Evolutionary conservation across 768 basidiomycete genomes (phyloP).

Genomic region (Kwoniella heveanensis): DNA sequence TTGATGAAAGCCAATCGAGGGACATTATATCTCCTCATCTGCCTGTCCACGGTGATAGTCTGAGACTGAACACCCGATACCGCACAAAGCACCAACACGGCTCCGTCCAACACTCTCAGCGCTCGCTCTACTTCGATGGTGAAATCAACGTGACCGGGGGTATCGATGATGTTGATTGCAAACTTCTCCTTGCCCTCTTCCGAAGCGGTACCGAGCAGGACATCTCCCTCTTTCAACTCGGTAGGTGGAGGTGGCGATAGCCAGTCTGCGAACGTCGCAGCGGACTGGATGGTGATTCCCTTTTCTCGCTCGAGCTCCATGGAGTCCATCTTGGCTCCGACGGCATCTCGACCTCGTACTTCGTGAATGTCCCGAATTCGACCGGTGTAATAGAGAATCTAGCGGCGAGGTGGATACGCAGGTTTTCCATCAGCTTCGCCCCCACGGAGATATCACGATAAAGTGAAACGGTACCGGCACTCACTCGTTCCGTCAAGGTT

Average conservation of each 20-base stretch:
- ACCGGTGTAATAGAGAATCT: slow-evolving; percentile 87
- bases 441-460: too few relatives aligned
- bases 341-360: slow-evolving; percentile 89
- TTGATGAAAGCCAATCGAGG: slow-evolving; percentile 96
- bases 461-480: too few relatives aligned
- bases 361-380: slow-evolving; percentile 95
- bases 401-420: not conserved
- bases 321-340: slow-evolving; percentile 99
- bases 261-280: slow-evolving; percentile 99
- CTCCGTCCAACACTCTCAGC: slow-evolving; percentile 92
- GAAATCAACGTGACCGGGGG: slow-evolving; percentile 99
- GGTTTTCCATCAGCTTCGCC: not conserved
- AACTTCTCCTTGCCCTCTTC: slow-evolving; percentile 70
- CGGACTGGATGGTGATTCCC: slow-evolving; percentile 98
- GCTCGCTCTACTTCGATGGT: slow-evolving; percentile 99
- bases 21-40: slow-evolving; percentile 96
- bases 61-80: slow-evolving; percentile 97
- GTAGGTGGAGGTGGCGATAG: slow-evolving; percentile 63
- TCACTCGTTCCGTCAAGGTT: slow-evolving; percentile 84
- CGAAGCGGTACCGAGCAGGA: slow-evolving; percentile 12
- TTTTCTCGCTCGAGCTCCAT: slow-evolving; percentile 99
- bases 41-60: slow-evolving; percentile 97
- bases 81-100: slow-evolving; percentile 92
- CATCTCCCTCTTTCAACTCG: slow-evolving; percentile 43
- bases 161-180: slow-evolving; percentile 97